phyloP scores from a whole-genome alignment of 495 filamentous ascomycete species.

The Tuber aestivum region DNA sequence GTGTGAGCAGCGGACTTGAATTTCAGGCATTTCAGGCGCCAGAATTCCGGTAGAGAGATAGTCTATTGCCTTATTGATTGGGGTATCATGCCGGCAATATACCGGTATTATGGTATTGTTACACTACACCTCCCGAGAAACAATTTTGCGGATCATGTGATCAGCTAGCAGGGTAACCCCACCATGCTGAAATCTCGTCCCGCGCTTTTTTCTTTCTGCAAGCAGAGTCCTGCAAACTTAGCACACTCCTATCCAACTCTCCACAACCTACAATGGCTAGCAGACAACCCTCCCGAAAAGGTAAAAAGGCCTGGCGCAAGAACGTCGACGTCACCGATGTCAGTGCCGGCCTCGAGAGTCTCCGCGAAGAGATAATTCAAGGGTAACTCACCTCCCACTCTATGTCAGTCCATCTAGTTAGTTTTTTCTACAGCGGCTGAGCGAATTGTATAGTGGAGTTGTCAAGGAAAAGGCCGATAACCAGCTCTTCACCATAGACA shows the following conservation, averaged over 20 bases:
- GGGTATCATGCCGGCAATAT: neutral
- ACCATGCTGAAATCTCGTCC: neutral
- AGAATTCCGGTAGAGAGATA: neutral
- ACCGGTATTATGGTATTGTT: neutral
- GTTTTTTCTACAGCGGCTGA: constrained; percentile 7
- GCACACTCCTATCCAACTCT: constrained; percentile 41
- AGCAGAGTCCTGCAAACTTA: neutral
- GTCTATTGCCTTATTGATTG: neutral
- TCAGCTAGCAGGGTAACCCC: neutral
- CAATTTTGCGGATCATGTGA: neutral
- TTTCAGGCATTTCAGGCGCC: neutral
- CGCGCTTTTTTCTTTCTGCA: neutral
- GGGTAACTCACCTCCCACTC: constrained; percentile 53
- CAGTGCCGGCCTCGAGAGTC: constrained; percentile 69
- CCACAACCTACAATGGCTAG: constrained; percentile 49
- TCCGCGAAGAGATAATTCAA: constrained; percentile 81
- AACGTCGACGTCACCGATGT: constrained; percentile 89
- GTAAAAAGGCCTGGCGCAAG: constrained; percentile 97
- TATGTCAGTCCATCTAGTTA: neutral
- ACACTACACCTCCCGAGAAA: neutral
- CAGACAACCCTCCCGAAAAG: constrained; percentile 88
- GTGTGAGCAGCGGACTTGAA: neutral
- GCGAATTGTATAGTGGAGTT: constrained; percentile 60
- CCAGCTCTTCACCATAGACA: constrained; percentile 77
- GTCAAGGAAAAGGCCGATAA: constrained; percentile 53